Percentiles rank a stretch among this genome's conserved stretches.
Conservation (phyloP, 164 flowering plant genomes). For the Houttuynia cordata region DNA sequence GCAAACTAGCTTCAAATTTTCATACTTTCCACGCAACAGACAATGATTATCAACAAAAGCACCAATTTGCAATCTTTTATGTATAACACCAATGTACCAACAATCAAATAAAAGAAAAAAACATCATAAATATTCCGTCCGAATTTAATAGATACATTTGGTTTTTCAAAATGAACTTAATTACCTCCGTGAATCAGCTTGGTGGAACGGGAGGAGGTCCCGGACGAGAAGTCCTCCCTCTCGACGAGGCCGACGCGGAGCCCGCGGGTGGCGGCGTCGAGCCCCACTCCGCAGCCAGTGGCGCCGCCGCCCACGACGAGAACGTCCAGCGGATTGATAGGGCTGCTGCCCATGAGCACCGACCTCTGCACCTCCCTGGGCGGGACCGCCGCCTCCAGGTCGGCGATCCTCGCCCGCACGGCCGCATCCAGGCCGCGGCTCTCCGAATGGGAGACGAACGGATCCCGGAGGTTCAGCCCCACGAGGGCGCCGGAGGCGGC, state of each 20-base stretch:
- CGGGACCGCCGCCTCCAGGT: conserved; percentile 4
- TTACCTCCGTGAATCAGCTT: conserved; percentile 26
- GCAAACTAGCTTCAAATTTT: too few relatives aligned
- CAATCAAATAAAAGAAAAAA: too few relatives aligned
- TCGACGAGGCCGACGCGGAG: conserved; percentile 16
- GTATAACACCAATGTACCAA: too few relatives aligned
- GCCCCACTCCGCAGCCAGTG: conserved; percentile 16
- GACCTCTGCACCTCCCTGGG: conserved; percentile 8
- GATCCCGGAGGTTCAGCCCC: neutral
- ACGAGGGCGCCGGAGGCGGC: neutral
- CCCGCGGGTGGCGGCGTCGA: conserved; percentile 19
- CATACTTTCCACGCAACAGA: too few relatives aligned
- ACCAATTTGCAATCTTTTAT: too few relatives aligned
- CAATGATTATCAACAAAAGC: too few relatives aligned
- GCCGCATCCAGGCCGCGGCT: neutral
- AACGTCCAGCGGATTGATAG: conserved; percentile 9
- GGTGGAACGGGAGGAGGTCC: conserved; percentile 19
- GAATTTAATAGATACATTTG: too few relatives aligned
- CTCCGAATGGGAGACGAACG: neutral
- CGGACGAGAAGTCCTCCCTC: conserved; percentile 20
- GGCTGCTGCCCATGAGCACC: conserved; percentile 8
- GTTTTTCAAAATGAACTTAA: too few relatives aligned
- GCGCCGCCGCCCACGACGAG: conserved; percentile 22
- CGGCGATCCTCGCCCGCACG: neutral
- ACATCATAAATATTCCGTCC: too few relatives aligned